A percentile compares a stretch with the other conserved stretches of the same genome.
Conservation (phyloP, 495 filamentous ascomycete genomes). For the Podospora conica region DNA sequence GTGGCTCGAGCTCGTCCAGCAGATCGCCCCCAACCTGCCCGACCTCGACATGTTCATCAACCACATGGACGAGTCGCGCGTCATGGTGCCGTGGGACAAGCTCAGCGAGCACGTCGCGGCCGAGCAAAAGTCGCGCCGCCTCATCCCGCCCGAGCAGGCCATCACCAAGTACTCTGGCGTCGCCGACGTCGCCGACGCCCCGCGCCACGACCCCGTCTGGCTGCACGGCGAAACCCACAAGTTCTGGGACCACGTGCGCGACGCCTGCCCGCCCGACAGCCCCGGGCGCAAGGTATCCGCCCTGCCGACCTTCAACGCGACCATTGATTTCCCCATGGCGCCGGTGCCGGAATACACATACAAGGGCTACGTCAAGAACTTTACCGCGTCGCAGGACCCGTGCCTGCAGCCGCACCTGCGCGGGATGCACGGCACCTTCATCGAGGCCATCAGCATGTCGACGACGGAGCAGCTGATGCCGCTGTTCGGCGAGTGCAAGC, state of each 20-base stretch:
- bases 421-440: slow-evolving; percentile 61
- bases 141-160: slow-evolving; percentile 27
- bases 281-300: slow-evolving; percentile 44
- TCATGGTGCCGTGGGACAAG: slow-evolving; percentile 55
- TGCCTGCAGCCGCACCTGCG: slow-evolving; percentile 51
- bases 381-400: slow-evolving; percentile 54
- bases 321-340: slow-evolving; percentile 25
- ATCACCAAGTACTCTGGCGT: slow-evolving; percentile 24
- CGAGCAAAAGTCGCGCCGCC: slow-evolving; percentile 40
- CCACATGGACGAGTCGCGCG: slow-evolving; percentile 55
- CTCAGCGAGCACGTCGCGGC: slow-evolving; percentile 45
- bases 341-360: slow-evolving; percentile 32
- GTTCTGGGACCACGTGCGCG: slow-evolving; percentile 37
- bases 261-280: slow-evolving; percentile 50
- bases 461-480: slow-evolving; percentile 57
- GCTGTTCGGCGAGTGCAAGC: slow-evolving; percentile 66
- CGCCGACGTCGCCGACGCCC: slow-evolving; percentile 20
- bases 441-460: slow-evolving; percentile 53
- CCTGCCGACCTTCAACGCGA: slow-evolving; percentile 30
- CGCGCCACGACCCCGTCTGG: slow-evolving; percentile 28
- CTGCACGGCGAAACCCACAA: slow-evolving; percentile 11
- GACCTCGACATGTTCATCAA: slow-evolving; percentile 65
- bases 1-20: slow-evolving; percentile 45
- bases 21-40: slow-evolving; percentile 49
- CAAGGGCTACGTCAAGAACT: slow-evolving; percentile 56